Percentiles rank a stretch among this genome's conserved stretches.
phyloP scores from a whole-genome alignment of 768 basidiomycete species.

The Collybia sordida region DNA sequence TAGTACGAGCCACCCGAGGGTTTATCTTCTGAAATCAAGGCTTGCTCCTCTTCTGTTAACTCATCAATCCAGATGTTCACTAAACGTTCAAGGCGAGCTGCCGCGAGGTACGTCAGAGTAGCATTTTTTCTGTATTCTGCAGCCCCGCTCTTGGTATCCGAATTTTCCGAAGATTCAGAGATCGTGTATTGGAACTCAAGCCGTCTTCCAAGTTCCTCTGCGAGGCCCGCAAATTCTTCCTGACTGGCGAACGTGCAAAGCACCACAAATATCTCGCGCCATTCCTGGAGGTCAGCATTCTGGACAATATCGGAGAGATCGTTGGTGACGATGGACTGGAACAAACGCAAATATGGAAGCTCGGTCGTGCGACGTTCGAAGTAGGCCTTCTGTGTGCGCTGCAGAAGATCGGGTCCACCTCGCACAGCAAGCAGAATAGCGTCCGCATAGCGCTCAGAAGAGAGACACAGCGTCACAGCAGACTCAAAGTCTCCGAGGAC shows the following conservation, averaged over 20 bases:
- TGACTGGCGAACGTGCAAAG: constrained; percentile 88
- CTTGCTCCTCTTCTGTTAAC: constrained; percentile 79
- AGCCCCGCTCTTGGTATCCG: constrained; percentile 40
- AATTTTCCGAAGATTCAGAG: constrained; percentile 46
- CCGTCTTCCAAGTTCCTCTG: constrained; percentile 88
- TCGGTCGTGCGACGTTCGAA: constrained; percentile 78
- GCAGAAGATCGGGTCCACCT: constrained; percentile 84
- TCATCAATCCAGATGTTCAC: constrained; percentile 93
- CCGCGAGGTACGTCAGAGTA: constrained; percentile 90
- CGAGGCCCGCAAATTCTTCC: constrained; percentile 84
- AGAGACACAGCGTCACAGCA: constrained; percentile 89
- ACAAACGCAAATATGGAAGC: constrained; percentile 87
- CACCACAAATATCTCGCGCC: constrained; percentile 96
- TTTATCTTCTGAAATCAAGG: constrained; percentile 39
- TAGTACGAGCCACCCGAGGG: constrained; percentile 55
- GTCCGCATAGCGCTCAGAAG: constrained; percentile 88
- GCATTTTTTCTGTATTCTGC: constrained; percentile 78
- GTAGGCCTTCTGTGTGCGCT: constrained; percentile 89
- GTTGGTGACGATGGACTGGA: constrained; percentile 91
- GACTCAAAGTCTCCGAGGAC: constrained; percentile 95
- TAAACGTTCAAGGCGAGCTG: constrained; percentile 82
- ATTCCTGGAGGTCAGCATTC: constrained; percentile 92
- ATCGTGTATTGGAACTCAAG: constrained; percentile 83
- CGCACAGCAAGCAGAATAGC: constrained; percentile 92
- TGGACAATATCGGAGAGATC: constrained; percentile 94